Percentiles rank a stretch among this genome's conserved stretches.
Conservation (phyloP, 139 green algal species). For the Tetradesmus lagerheimii region DNA sequence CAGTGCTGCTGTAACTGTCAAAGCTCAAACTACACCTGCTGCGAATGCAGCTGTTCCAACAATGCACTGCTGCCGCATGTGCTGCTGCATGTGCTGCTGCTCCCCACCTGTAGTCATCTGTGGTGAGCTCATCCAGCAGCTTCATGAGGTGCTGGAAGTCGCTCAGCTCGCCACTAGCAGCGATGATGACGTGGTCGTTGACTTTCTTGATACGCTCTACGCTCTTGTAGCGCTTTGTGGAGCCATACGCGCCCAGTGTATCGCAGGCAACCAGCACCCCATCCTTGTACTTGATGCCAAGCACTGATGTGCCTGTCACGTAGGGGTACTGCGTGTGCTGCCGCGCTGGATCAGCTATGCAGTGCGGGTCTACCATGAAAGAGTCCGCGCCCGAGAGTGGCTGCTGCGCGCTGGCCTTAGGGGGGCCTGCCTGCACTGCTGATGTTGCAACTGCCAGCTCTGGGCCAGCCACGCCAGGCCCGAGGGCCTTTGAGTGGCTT, state of each 20-base stretch:
- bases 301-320: slow-evolving; percentile 96
- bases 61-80: no score
- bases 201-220: slow-evolving; percentile 87
- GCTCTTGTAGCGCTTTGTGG: slow-evolving; percentile 98
- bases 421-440: slow-evolving; percentile 54
- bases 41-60: no score
- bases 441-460: slow-evolving; percentile 70
- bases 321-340: slow-evolving; percentile 89
- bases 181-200: slow-evolving; percentile 83
- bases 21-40: no score
- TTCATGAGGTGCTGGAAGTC: slow-evolving; percentile 95
- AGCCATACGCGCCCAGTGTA: slow-evolving; percentile 95
- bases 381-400: slow-evolving; percentile 73
- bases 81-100: no score
- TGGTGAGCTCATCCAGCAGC: slow-evolving; percentile 93
- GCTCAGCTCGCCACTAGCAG: slow-evolving; percentile 91
- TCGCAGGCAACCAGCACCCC: slow-evolving; percentile 95
- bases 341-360: slow-evolving; percentile 23
- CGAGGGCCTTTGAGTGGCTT: slow-evolving; percentile 76
- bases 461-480: slow-evolving; percentile 81
- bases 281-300: slow-evolving; percentile 96
- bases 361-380: slow-evolving; percentile 81
- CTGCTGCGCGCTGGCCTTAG: slow-evolving; percentile 49
- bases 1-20: no score
- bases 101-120: slow-evolving; percentile 70